These are phyloP conservation scores for Fusarium dimerum DNA, from an alignment of 2,329 filamentous ascomycete genomes.

Conservation along the genomic window DNA sequence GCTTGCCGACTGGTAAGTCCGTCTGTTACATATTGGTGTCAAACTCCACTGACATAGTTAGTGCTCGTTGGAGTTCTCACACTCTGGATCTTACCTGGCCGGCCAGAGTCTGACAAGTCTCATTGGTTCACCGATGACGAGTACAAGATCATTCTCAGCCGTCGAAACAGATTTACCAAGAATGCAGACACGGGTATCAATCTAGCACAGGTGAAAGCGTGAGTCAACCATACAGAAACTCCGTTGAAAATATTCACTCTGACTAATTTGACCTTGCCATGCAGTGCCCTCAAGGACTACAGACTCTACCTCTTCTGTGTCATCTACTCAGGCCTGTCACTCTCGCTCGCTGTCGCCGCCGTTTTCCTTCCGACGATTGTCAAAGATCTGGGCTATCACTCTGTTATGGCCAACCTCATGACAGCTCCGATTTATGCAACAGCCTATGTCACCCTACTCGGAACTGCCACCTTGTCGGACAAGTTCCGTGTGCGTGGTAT, in stretches of 20 bases:
- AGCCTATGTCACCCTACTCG: constrained; percentile 7
- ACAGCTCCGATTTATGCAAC: constrained; percentile 13
- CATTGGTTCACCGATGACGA: constrained; percentile 17
- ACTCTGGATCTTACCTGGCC: constrained; percentile 13
- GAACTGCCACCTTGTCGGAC: constrained; percentile 11
- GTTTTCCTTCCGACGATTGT: constrained; percentile 17
- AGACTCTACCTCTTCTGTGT: constrained; percentile 15
- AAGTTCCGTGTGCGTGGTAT: constrained; percentile 7
- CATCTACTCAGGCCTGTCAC: constrained; percentile 15
- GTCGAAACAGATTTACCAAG: constrained; percentile 9
- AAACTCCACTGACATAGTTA: too few relatives aligned
- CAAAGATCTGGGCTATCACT: constrained; percentile 17
- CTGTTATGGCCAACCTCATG: constrained; percentile 16
- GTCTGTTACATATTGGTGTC: too few relatives aligned
- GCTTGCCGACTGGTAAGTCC: constrained; percentile 2
- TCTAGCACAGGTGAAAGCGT: too few relatives aligned
- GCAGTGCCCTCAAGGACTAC: constrained; percentile 9
- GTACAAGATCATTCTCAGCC: constrained; percentile 14
- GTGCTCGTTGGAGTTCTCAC: constrained; percentile 10
- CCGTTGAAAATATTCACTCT: too few relatives aligned
- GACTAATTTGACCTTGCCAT: too few relatives aligned
- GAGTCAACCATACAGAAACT: too few relatives aligned
- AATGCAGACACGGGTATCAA: constrained; percentile 16
- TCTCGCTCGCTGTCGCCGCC: constrained; percentile 15
- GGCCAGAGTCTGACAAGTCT: constrained; percentile 13